phyloP scores from a whole-genome alignment of 1,139 yeast genomes.

The Pichia sp. region DNA sequence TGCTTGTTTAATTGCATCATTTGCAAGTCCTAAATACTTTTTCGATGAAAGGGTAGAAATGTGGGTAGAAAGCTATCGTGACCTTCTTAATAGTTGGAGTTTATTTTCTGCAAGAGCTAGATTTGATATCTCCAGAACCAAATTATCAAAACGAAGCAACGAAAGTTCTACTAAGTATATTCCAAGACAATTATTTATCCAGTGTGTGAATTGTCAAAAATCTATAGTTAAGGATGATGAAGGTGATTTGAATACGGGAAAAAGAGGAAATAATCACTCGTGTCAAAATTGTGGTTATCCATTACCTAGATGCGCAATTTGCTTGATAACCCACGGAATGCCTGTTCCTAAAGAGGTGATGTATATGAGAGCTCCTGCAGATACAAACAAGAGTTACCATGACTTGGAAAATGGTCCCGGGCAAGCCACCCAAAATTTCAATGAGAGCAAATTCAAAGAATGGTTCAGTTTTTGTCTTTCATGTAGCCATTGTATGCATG shows the following conservation, averaged over 20 bases:
- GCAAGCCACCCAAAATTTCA: conserved; percentile 6
- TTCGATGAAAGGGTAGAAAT: conserved; percentile 59
- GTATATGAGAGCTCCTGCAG: conserved; percentile 9
- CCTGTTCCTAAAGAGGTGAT: conserved; percentile 42
- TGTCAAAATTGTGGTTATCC: conserved; percentile 88
- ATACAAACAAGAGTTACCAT: background rate
- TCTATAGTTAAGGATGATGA: conserved; percentile 32
- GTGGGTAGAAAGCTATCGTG: conserved; percentile 73
- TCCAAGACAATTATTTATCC: conserved; percentile 71
- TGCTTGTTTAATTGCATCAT: conserved; percentile 73
- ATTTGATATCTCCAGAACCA: conserved; percentile 74
- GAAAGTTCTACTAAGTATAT: conserved; percentile 47
- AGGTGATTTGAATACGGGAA: conserved; percentile 5
- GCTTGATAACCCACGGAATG: conserved; percentile 74
- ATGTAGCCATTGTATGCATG: conserved; percentile 92
- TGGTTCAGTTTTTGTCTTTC: conserved; percentile 89
- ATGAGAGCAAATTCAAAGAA: conserved; percentile 38
- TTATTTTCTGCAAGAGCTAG: conserved; percentile 70
- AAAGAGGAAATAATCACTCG: conserved; percentile 23
- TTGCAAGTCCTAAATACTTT: conserved; percentile 80
- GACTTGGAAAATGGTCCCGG: conserved; percentile 2
- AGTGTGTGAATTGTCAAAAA: conserved; percentile 77
- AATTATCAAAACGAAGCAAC: conserved; percentile 46
- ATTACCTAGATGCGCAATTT: conserved; percentile 87
- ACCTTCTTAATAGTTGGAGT: conserved; percentile 78